phyloP scores from a whole-genome alignment of 2,329 filamentous ascomycete species.

The Magnaporthales sp. region DNA sequence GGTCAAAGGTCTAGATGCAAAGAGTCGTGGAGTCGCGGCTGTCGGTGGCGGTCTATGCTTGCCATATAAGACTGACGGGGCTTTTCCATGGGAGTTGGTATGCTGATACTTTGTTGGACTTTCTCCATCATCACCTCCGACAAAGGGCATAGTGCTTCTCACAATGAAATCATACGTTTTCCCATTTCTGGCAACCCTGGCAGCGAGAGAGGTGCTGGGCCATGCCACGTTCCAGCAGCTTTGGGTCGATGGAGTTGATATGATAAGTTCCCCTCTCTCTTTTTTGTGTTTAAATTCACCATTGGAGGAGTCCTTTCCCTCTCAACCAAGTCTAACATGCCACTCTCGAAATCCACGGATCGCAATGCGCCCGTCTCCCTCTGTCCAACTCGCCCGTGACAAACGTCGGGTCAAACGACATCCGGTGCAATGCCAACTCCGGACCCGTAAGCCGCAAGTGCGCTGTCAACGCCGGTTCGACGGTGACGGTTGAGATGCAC shows the following conservation, averaged over 20 bases:
- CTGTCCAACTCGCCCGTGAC: conserved; percentile 38
- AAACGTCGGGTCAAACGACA: conserved; percentile 27
- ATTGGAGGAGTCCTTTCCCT: no score
- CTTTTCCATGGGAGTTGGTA: neutral
- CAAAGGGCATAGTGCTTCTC: neutral
- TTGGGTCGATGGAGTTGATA: conserved; percentile 35
- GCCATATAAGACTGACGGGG: neutral
- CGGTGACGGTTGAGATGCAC: conserved; percentile 45
- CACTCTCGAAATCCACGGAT: conserved; percentile 29
- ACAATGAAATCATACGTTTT: conserved; percentile 28
- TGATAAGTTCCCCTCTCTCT: conserved; percentile 20
- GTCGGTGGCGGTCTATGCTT: neutral
- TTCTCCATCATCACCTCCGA: neutral
- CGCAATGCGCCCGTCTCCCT: conserved; percentile 38
- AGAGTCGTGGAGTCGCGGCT: neutral
- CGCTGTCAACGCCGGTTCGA: conserved; percentile 31
- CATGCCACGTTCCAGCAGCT: conserved; percentile 44
- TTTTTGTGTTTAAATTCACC: no score
- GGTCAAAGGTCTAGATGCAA: neutral
- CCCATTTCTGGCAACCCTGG: conserved; percentile 21
- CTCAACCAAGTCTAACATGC: conserved; percentile 21
- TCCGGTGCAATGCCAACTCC: conserved; percentile 31
- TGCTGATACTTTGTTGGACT: neutral
- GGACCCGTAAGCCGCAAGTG: conserved; percentile 27
- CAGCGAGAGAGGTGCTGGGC: conserved; percentile 26